Evolutionary conservation across 1,139 yeast genomes (phyloP), one percentile per base, ranked within the genome.

Genomic region (Hansenula lynferdii): DNA sequence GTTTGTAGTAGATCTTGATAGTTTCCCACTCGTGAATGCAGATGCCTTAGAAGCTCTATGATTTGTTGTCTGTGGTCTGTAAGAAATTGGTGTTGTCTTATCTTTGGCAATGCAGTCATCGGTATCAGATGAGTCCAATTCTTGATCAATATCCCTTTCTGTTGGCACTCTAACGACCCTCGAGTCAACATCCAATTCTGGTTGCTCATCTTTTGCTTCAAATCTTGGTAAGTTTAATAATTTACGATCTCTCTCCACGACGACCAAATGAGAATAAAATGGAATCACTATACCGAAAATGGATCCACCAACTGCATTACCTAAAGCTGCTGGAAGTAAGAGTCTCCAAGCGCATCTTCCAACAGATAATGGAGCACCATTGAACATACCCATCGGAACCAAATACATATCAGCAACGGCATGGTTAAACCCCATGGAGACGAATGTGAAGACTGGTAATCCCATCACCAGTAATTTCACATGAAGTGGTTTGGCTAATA

Each of bases 351-450:
- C 77, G 38, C 75, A 78, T n/a, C 61, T 61, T 0, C 78, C 84
- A 20, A 82, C 85, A 0, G 80, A 64, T 11, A 78, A 64, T 5
- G 76, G 70, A 0, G 86, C 81, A 22, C 79, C 75, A 55, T 81
- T 80, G 36, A 85, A 68, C 51, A 83, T 62, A 0, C 86, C 95
- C 49, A 78, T 72, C 9, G 79, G 74, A 10, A 81, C 55, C 42
- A 82, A 50, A 48, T 68, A 77, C 90, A 85, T 83, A 57, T 85
- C 95, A 1, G 95, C 95, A 9, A 85, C 87, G 3, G 77, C 77
- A 55, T 85, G 95, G 6, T 86, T 77, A 58, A 78, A 85, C 0
- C 94, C 94, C 65, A 80, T 66, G 2, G 79, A 51, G 8, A 83
- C 94, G 57, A 85, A 82, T 0, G 89, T 76, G 59, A 83, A 81